These are phyloP conservation scores for Monarda citriodora DNA, from an alignment of 305 asterid genomes.

Conservation along the genomic window DNA sequence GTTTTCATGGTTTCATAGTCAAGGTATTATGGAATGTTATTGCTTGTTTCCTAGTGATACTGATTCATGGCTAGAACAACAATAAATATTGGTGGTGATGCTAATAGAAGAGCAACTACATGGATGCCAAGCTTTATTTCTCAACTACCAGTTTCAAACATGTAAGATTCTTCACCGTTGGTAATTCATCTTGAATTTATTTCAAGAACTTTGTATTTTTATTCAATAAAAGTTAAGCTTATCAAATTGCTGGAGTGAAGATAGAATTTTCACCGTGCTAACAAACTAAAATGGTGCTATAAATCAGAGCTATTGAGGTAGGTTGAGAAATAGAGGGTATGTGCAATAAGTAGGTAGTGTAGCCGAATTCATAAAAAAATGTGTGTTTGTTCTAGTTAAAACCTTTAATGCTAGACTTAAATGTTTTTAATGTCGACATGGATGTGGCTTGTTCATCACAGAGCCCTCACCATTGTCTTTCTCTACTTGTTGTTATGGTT, in stretches of 20 bases:
- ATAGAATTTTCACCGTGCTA: background rate
- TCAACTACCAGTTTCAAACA: constrained; percentile 57
- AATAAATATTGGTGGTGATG: constrained; percentile 47
- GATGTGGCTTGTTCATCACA: constrained; percentile 11
- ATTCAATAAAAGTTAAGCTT: too few species aligned
- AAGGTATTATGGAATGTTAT: too few species aligned
- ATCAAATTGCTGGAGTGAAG: background rate
- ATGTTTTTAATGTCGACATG: constrained; percentile 6
- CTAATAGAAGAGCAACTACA: constrained; percentile 38
- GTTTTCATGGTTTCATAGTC: too few species aligned
- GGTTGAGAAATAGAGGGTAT: constrained; percentile 4
- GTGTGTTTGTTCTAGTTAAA: background rate
- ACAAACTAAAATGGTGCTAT: background rate
- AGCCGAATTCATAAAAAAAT: background rate
- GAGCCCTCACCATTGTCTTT: background rate
- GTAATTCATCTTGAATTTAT: constrained; percentile 6
- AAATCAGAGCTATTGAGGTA: background rate
- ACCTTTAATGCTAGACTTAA: background rate
- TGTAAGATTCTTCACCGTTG: constrained; percentile 34
- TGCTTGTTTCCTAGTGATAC: too few species aligned
- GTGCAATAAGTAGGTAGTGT: constrained; percentile 4
- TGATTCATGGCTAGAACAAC: constrained; percentile 43
- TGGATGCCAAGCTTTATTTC: constrained; percentile 86
- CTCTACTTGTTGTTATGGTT: background rate
- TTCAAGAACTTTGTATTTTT: background rate